Base-by-base conservation (phyloP, 495 filamentous ascomycete genomes). In the Neurospora hispaniola region DNA sequence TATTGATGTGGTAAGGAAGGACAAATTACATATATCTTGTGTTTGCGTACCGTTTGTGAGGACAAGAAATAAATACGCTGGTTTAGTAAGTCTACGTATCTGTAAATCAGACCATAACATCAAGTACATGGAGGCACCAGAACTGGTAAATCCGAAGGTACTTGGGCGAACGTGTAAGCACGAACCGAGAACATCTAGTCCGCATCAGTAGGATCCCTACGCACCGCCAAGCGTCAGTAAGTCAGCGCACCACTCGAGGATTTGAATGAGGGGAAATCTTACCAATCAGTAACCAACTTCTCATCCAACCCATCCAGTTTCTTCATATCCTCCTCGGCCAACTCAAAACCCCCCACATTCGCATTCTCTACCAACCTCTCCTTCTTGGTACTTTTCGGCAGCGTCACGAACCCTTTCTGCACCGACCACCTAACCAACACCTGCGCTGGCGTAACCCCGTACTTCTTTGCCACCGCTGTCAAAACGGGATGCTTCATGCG, bases 361-460 rank as follows among this genome's bases (percentile, higher is more conserved):
- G 86, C 89, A 79, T 93, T 94, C 59, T 87, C 84, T 14, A 85
- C 78, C 43, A 94, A 89, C 31, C 91, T 84, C 23, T 88, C 87
- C 23, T 85, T 82, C 73, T 84, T 88, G 44, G 87, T 85, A 66
- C 90, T 92, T 86, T 94, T 94, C 23, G 92, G 92, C 74, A 94
- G 81, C 46, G 90, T 87, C 12, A 94, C 89, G 82, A 89, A 91
- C 27, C 85, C 89, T 76, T 94, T 89, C 81, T 94, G 92, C 73
- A 91, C 77, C 74, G 88, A 89, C 90, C 90, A 91, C 38, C 79
- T 82, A 41, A 92, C 79, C 77, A 92, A 78, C 42, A 93, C 77
- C 78, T 92, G 90, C 38, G 86, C 89, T 4, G 87, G 84, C 0
- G 86, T 88, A 74, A 87, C 89, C 4, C 72, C 73, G 74, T 92